Evolutionary conservation across 108 stramenopile genomes (phyloP).

Genomic region (Phaeodactylum tricornutum): DNA sequence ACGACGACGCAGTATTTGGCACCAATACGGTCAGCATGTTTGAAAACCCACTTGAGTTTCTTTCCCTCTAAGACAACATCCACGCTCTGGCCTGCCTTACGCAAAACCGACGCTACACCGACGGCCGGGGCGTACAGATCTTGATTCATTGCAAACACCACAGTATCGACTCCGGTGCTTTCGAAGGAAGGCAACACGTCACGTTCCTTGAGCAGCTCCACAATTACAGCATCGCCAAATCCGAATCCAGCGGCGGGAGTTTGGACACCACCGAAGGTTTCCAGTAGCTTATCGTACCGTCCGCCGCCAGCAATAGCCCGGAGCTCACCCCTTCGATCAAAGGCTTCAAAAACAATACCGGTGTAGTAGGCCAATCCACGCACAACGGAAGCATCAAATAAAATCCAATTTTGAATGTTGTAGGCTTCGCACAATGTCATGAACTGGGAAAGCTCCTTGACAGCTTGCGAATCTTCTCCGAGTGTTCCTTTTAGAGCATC

Average conservation of each 20-base stretch:
- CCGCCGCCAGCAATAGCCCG: constrained; percentile 98
- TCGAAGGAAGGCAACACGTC: constrained; percentile 83
- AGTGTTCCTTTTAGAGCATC: constrained; percentile 67
- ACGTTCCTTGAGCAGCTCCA: constrained; percentile 88
- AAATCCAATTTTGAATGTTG: constrained; percentile 86
- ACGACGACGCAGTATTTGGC: constrained; percentile 83
- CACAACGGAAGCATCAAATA: constrained; percentile 95
- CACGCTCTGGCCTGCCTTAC: constrained; percentile 72
- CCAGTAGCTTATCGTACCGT: constrained; percentile 90
- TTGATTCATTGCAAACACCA: constrained; percentile 77
- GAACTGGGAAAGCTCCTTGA: constrained; percentile 65
- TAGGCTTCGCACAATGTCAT: constrained; percentile 74
- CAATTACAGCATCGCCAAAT: constrained; percentile 97
- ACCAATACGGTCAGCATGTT: constrained; percentile 87
- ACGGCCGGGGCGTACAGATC: constrained; percentile 56
- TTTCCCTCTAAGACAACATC: constrained; percentile 86
- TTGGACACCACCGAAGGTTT: constrained; percentile 91
- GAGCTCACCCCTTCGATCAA: constrained; percentile 88
- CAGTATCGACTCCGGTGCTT: constrained; percentile 54
- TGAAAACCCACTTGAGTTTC: constrained; percentile 94
- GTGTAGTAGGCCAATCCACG: constrained; percentile 97
- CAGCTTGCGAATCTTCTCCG: constrained; percentile 80
- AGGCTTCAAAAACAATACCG: constrained; percentile 95
- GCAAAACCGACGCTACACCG: constrained; percentile 47
- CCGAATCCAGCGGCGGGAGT: constrained; percentile 96